Percentiles rank a stretch among this genome's conserved stretches.
phyloP scores from a whole-genome alignment of 78 protist genomes.

The Andalucia godoyi region DNA sequence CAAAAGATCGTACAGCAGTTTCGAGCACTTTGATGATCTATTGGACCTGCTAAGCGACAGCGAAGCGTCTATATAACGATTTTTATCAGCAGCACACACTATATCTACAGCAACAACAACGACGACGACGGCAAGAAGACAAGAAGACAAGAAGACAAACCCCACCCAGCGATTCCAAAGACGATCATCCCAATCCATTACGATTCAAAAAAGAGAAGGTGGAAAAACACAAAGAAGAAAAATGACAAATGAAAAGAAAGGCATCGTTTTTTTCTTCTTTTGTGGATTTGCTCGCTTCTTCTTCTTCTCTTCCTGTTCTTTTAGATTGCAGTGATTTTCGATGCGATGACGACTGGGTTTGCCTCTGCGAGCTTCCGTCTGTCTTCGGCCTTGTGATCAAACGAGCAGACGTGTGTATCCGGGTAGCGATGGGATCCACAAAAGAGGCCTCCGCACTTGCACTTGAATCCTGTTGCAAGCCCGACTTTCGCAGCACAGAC shows the following conservation, averaged over 20 bases:
- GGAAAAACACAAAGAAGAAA: not conserved
- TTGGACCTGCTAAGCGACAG: no score
- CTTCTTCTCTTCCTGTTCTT: no score
- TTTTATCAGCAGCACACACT: no score
- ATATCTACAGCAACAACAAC: not conserved
- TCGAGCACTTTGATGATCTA: no score
- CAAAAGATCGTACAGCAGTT: no score
- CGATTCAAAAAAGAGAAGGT: not conserved
- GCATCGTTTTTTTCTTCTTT: not conserved
- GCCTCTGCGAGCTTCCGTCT: slow-evolving; percentile 39
- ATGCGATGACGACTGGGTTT: slow-evolving; percentile 43
- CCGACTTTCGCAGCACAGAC: no score
- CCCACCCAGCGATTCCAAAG: not conserved
- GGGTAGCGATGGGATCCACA: slow-evolving; percentile 57
- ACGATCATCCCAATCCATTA: not conserved
- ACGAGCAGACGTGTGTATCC: slow-evolving; percentile 55
- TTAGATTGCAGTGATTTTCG: slow-evolving; percentile 31
- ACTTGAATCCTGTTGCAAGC: slow-evolving; percentile 50
- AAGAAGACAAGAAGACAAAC: not conserved
- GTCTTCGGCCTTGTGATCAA: slow-evolving; percentile 49
- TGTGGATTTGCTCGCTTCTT: no score
- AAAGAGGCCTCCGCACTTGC: slow-evolving; percentile 52
- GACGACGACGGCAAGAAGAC: not conserved
- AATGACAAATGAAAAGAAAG: not conserved
- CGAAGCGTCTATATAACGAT: no score